phyloP scores from a whole-genome alignment of 345 rosid species.

The Eutrema heterophyllum region DNA sequence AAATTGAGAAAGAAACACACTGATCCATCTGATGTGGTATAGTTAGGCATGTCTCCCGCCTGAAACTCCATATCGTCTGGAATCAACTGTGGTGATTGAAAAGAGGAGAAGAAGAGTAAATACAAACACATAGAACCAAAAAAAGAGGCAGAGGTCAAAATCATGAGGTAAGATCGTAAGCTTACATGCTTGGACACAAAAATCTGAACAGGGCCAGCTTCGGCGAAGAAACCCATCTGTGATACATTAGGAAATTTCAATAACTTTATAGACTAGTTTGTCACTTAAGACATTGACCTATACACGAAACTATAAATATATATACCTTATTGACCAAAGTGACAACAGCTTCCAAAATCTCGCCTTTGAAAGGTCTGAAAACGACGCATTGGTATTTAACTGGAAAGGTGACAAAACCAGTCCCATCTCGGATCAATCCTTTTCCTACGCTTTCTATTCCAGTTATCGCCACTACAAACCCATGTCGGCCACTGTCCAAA shows the following conservation, averaged over 20 bases:
- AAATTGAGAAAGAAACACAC: slow-evolving; percentile 33
- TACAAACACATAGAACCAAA: background rate
- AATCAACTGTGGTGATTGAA: slow-evolving; percentile 48
- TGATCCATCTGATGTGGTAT: slow-evolving; percentile 88
- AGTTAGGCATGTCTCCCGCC: slow-evolving; percentile 88
- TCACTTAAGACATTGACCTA: background rate
- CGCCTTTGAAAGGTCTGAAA: slow-evolving; percentile 88
- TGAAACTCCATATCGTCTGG: slow-evolving; percentile 99
- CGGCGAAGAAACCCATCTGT: slow-evolving; percentile 97
- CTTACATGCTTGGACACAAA: slow-evolving; percentile 95
- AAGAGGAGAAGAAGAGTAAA: background rate
- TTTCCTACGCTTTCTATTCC: slow-evolving; percentile 79
- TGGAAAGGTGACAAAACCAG: slow-evolving; percentile 80
- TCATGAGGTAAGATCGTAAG: slow-evolving; percentile 3
- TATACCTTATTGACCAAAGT: slow-evolving; percentile 82
- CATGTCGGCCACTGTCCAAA: slow-evolving; percentile 70
- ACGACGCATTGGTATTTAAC: slow-evolving; percentile 85
- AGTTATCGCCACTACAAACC: slow-evolving; percentile 87
- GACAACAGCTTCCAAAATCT: slow-evolving; percentile 90
- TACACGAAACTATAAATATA: background rate
- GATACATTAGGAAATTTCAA: background rate
- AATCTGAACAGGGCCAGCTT: slow-evolving; percentile 97
- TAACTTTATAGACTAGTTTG: background rate
- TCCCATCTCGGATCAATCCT: slow-evolving; percentile 89
- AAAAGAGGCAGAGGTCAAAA: background rate